Base-by-base conservation (phyloP, 192 early-diverging fungal genomes). In the Allomyces javanicus region DNA sequence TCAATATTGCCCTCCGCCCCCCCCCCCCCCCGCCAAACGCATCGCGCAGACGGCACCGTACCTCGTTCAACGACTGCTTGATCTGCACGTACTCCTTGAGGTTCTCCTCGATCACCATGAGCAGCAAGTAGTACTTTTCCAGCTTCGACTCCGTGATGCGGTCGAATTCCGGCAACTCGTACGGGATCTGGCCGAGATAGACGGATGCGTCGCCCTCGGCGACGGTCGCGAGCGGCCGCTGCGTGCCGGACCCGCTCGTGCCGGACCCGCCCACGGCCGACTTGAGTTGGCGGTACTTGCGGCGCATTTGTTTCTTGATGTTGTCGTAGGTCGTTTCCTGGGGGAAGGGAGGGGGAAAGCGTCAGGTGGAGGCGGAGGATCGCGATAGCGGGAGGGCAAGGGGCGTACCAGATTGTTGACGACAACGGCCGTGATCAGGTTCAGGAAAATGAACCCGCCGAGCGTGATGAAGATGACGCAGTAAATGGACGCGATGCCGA, bases 341-440 rank as follows among this genome's bases (percentile, higher is more conserved):
- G 65, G 5, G 64, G n/a, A 23, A 9, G 17, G 26, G 24, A 61
- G 43, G 21, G 10, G 5, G 12, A 58, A 21, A n/a, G 2, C 14
- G 17, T 21, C 17, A 12, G 10, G 50, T 21, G 12, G n/a, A n/a
- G n/a, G n/a, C n/a, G n/a, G n/a, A n/a, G n/a, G 50, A 6, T 58
- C 50, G 21, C 3, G 17, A 58, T 17, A 3, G 50, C 3, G 21
- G 6, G 50, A n/a, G 5, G 10, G 25, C 65, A 14, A 23, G 27
- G 40, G 62, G 9, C 63, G 26, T 66, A 73, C 76, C 70, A 78
- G 62, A 63, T 78, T 78, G 40, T 74, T 70, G 10, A 78, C 77
- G 25, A 78, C 74, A 10, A 78, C 73, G 17, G 77, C 77, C 63
- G 76, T 74, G 24, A 78, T 70, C 33, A 78, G 68, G 62, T 78